Evolutionary conservation across 176 grass and related monocot genomes (phyloP).

Genomic region (Rhynchospora tenuis): DNA sequence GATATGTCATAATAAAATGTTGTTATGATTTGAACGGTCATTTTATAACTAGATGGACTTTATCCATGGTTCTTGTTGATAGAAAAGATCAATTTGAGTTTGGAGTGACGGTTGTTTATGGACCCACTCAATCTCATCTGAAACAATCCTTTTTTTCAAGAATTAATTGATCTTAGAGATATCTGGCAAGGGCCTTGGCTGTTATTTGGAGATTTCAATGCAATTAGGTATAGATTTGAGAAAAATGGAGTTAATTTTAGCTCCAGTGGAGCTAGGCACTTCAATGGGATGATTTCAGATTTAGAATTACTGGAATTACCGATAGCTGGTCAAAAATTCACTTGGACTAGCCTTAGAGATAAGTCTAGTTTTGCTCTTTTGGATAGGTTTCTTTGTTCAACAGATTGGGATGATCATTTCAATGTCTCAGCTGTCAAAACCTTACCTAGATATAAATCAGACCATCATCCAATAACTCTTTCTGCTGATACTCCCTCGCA

Average conservation of each 20-base stretch:
- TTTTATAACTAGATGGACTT: too few species aligned
- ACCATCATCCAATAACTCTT: neutral
- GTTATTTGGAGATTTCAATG: neutral
- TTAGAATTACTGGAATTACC: neutral
- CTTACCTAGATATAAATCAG: neutral
- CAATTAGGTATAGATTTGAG: neutral
- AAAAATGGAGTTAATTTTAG: neutral
- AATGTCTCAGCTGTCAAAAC: neutral
- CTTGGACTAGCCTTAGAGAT: neutral
- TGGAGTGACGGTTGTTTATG: too few species aligned
- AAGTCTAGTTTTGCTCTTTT: neutral
- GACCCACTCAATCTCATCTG: too few species aligned
- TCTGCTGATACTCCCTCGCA: too few species aligned
- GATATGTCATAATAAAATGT: neutral
- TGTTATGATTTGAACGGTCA: neutral
- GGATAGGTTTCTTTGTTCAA: neutral
- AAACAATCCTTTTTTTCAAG: too few species aligned
- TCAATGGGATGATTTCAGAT: too few species aligned
- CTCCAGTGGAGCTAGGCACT: too few species aligned
- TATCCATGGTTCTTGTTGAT: too few species aligned
- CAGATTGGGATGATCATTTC: neutral
- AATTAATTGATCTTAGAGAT: too few species aligned
- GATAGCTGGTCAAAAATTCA: neutral
- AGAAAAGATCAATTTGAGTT: too few species aligned
- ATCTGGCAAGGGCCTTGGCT: neutral